Percentiles rank a stretch among this genome's conserved stretches.
Evolutionary conservation across 2,329 filamentous ascomycete genomes (phyloP).

Genomic region (Elsinoe australis): DNA sequence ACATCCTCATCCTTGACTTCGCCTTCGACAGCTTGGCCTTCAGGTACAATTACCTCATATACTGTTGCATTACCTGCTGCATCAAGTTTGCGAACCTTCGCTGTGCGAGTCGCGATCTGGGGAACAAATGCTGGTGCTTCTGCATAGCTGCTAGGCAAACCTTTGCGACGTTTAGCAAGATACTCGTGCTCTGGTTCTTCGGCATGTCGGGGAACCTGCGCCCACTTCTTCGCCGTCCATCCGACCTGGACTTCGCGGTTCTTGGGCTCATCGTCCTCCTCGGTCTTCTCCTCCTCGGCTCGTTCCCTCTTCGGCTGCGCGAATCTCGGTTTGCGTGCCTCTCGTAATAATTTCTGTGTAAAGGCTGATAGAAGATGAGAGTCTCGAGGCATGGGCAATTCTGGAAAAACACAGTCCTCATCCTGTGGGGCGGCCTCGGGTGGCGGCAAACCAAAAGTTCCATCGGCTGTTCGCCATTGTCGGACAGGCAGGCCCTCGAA

Average conservation of each 20-base stretch:
- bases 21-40: constrained; percentile 72
- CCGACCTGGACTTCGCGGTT: constrained; percentile 32
- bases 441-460: constrained; percentile 44
- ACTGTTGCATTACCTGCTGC: constrained; percentile 73
- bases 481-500: constrained; percentile 74
- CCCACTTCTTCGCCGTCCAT: constrained; percentile 53
- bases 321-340: constrained; percentile 66
- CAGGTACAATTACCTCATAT: constrained; percentile 72
- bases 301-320: constrained; percentile 62
- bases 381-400: constrained; percentile 84
- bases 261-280: constrained; percentile 29
- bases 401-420: constrained; percentile 65
- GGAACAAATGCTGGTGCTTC: constrained; percentile 19
- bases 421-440: constrained; percentile 55
- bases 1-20: constrained; percentile 60
- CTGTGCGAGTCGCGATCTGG: constrained; percentile 55
- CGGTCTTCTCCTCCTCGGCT: constrained; percentile 54
- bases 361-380: constrained; percentile 67
- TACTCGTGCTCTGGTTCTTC: constrained; percentile 55
- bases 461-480: constrained; percentile 69
- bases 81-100: constrained; percentile 71
- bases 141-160: constrained; percentile 48
- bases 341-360: constrained; percentile 73
- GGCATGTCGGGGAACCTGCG: constrained; percentile 47
- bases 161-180: constrained; percentile 54